phyloP scores from a whole-genome alignment of 163 green algal species.

The Chloroidium sp. region DNA sequence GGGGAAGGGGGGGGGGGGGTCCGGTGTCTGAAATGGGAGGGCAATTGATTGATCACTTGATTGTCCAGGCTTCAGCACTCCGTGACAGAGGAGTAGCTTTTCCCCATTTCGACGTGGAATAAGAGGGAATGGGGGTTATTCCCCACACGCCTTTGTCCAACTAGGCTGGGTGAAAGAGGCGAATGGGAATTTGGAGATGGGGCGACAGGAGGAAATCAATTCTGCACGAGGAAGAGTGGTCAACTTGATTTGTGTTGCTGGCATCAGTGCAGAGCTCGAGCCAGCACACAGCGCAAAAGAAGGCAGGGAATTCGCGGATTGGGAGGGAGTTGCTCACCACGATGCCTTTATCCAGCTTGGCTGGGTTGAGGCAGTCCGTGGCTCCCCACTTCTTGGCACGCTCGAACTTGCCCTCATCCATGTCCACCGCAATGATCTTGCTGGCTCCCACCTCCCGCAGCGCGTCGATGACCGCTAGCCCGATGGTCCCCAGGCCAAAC shows the following conservation, averaged over 20 bases:
- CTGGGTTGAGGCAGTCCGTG: conserved; percentile 92
- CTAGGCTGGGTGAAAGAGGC: no score
- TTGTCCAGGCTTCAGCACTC: no score
- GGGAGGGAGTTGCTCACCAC: conserved; percentile 13
- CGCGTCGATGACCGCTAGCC: conserved; percentile 81
- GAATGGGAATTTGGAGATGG: no score
- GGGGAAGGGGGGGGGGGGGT: neutral
- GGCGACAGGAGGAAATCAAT: no score
- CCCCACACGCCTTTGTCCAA: no score
- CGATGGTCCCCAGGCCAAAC: conserved; percentile 94
- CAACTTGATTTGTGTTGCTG: neutral
- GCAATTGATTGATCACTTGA: neutral
- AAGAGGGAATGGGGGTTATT: no score
- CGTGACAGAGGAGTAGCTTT: no score
- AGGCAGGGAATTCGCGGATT: neutral
- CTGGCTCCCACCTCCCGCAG: conserved; percentile 14
- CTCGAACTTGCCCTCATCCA: conserved; percentile 81
- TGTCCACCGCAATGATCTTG: conserved; percentile 86
- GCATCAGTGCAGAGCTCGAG: neutral
- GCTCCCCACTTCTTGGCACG: conserved; percentile 78
- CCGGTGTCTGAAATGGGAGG: neutral
- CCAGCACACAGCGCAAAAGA: neutral
- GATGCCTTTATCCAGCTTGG: conserved; percentile 73
- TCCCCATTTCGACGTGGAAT: no score
- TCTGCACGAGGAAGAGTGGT: neutral